Evolutionary conservation across 2,329 filamentous ascomycete genomes (phyloP), one percentile per base, ranked within the genome.

Genomic region (Stemphylium lycopersici): DNA sequence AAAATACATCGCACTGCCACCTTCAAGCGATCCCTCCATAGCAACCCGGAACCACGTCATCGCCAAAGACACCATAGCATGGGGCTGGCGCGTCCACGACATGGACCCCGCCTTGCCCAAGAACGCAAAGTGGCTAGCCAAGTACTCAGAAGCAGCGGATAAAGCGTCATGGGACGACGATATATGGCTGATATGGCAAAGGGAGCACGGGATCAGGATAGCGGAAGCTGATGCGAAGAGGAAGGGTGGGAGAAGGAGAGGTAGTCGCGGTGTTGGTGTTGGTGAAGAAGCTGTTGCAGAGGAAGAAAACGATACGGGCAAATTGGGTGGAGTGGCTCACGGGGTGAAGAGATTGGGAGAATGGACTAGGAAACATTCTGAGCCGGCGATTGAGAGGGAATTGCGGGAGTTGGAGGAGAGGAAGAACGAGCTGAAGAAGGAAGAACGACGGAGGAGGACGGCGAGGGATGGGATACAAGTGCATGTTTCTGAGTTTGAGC

Each of bases 181-280:
- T 32, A 13, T 53, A 1, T 56, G 54, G 54, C 26, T 24, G 0
- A 54, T 56, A 3, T 56, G 49, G 49, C 49, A 56, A 40, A 18
- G 49, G 3, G 49, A 56, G 16, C 36, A 42, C 22, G 44, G 44
- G 2, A 11, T 54, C 3, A 37, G 40, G 39, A 53, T 56, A 15
- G 18, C 20, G 15, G 15, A 3, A 12, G 22, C 20, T 13, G 29
- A 41, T 12, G 15, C 12, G 13, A 20, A 7, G 10, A 18, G 38
- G 10, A 38, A 44, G 6, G 39, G 20, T 8, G 26, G 26, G 10
- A 29, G 26, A 11, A 29, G 3, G 7, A 29, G 26, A 2, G 3
- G 6, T 29, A 11, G 1, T 15, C 20, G 12, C 12, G 29, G 18
- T 12, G 11, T 12, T 7, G 12, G 4, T 1, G n/a, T 20, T 4